A percentile compares a stretch with the other conserved stretches of the same genome.
Conservation (phyloP, 129 eudicot genomes). For the Flaveria brownii region DNA sequence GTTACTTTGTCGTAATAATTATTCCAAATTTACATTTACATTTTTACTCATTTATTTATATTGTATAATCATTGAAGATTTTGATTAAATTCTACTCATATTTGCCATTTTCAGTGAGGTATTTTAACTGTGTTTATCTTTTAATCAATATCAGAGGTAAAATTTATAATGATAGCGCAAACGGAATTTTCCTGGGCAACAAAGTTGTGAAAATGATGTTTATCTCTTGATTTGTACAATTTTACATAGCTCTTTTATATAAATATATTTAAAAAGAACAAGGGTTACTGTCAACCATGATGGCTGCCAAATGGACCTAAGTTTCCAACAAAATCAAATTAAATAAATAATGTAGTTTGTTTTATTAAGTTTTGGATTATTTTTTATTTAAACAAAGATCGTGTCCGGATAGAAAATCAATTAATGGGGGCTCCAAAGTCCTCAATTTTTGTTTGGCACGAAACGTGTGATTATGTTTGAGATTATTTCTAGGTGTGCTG, state of each 20-base stretch:
- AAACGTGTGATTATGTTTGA: neutral
- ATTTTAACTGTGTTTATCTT: no score
- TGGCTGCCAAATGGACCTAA: slow-evolving; percentile 36
- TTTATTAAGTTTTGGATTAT: neutral
- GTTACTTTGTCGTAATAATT: no score
- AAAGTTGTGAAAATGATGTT: neutral
- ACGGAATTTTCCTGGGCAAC: no score
- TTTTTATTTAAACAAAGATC: neutral
- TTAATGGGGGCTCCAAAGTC: neutral
- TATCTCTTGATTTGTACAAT: neutral
- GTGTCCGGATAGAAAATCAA: slow-evolving; percentile 12
- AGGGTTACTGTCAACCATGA: neutral
- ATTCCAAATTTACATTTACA: no score
- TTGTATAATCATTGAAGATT: no score
- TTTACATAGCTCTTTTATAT: neutral
- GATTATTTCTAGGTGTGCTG: slow-evolving; percentile 23
- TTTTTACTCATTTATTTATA: no score
- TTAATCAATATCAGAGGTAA: no score
- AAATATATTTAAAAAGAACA: neutral
- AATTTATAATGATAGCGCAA: no score
- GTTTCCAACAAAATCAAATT: neutral
- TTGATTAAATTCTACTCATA: no score
- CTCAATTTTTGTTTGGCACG: slow-evolving; percentile 41
- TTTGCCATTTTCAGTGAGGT: no score
- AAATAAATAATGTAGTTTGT: slow-evolving; percentile 4